Evolutionary conservation across 192 early-diverging fungal genomes (phyloP).

Genomic region (Podila epicladia): DNA sequence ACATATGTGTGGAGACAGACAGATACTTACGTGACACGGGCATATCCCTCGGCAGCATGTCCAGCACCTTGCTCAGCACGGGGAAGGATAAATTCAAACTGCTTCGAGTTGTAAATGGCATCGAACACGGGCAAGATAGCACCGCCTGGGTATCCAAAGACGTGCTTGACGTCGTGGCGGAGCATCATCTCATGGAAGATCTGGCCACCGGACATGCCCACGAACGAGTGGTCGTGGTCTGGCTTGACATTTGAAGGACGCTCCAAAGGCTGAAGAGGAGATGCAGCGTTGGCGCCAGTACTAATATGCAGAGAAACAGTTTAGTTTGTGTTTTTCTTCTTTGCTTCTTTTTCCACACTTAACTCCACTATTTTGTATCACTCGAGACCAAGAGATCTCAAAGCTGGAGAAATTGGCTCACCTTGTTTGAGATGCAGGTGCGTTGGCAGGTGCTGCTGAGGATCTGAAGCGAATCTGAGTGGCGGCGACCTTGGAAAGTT

Average conservation of each 20-base stretch:
- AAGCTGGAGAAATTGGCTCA: slow-evolving; percentile 3
- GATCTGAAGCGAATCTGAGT: slow-evolving; percentile 39
- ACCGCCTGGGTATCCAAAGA: slow-evolving; percentile 99
- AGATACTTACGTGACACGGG: slow-evolving; percentile 77
- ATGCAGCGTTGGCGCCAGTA: slow-evolving; percentile 9
- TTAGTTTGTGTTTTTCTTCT: too few relatives aligned
- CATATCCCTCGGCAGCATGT: slow-evolving; percentile 99
- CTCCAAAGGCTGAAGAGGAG: slow-evolving; percentile 31
- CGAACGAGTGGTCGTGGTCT: slow-evolving; percentile 82
- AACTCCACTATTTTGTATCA: too few relatives aligned
- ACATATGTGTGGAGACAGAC: background rate
- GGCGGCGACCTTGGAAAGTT: slow-evolving; percentile 27
- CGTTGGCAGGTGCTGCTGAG: slow-evolving; percentile 40
- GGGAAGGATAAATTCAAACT: slow-evolving; percentile 97
- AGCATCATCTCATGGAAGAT: slow-evolving; percentile 99
- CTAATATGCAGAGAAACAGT: background rate
- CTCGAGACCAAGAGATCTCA: background rate
- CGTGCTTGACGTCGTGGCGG: slow-evolving; percentile 88
- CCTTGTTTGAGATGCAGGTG: slow-evolving; percentile 5
- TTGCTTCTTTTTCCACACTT: too few relatives aligned
- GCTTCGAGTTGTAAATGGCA: slow-evolving; percentile 94
- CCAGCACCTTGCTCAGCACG: slow-evolving; percentile 99
- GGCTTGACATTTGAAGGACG: slow-evolving; percentile 23
- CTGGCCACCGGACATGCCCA: slow-evolving; percentile 96
- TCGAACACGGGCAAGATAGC: slow-evolving; percentile 99